Evolutionary conservation across 2,329 filamentous ascomycete species (phyloP).

Genomic region (Phialophora verrucosa): DNA sequence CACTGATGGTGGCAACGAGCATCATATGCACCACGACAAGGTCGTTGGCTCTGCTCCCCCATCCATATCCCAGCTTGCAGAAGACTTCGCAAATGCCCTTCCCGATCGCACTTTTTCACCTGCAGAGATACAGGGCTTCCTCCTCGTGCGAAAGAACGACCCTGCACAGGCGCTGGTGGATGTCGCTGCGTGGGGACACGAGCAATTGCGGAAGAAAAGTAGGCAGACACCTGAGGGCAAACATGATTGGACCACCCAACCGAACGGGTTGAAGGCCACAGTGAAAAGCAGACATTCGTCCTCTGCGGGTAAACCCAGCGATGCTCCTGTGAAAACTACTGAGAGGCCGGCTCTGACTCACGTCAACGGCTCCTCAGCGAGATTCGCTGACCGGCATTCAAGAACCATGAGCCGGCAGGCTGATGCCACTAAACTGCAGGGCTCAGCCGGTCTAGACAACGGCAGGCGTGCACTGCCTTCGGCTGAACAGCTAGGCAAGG

Average conservation of each 20-base stretch:
- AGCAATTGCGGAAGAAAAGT: slow-evolving; percentile 18
- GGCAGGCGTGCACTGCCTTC: background rate
- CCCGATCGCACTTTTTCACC: slow-evolving; percentile 56
- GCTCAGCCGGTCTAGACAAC: background rate
- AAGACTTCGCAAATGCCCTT: slow-evolving; percentile 52
- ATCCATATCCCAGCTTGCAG: slow-evolving; percentile 48
- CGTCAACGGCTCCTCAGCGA: background rate
- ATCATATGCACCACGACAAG: background rate
- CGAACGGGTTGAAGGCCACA: background rate
- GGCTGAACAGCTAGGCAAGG: background rate
- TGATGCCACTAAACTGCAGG: background rate
- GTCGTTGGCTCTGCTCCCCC: background rate
- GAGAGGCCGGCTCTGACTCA: background rate
- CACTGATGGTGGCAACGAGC: background rate
- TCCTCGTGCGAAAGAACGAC: slow-evolving; percentile 57
- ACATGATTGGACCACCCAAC: background rate
- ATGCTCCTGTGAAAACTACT: background rate
- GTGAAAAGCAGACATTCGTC: background rate
- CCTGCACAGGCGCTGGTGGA: slow-evolving; percentile 52
- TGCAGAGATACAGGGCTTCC: slow-evolving; percentile 59
- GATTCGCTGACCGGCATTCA: background rate
- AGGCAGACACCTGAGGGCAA: background rate
- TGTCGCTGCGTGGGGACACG: slow-evolving; percentile 48
- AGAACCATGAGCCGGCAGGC: background rate
- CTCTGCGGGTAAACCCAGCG: background rate